Conservation (phyloP, 768 basidiomycete species). For the Rhizopogon vulgaris region DNA sequence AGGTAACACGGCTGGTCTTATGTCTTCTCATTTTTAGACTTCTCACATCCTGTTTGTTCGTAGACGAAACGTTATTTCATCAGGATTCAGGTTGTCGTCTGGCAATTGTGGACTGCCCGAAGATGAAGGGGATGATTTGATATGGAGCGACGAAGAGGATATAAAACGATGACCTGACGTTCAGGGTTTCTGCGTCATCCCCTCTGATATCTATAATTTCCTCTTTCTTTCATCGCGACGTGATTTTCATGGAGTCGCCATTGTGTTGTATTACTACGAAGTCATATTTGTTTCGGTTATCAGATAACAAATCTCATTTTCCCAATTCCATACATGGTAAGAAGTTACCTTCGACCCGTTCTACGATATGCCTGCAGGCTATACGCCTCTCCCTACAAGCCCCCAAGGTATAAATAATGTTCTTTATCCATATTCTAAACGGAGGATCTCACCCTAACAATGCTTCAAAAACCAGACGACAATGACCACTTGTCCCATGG, state of each 20-base stretch:
- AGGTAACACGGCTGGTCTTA: slow-evolving; percentile 32
- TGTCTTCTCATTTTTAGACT: neutral
- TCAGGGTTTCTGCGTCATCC: no score
- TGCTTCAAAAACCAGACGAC: slow-evolving; percentile 6
- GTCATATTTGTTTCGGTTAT: no score
- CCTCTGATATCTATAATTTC: no score
- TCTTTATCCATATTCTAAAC: neutral
- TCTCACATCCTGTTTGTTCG: neutral
- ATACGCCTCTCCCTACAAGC: slow-evolving; percentile 10
- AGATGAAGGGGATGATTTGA: slow-evolving; percentile 47
- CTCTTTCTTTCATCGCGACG: neutral
- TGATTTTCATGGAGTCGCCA: neutral
- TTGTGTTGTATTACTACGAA: neutral
- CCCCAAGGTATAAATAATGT: slow-evolving; percentile 9
- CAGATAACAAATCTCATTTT: neutral
- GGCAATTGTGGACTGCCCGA: slow-evolving; percentile 43
- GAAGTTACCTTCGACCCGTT: neutral
- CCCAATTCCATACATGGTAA: neutral
- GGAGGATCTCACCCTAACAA: neutral
- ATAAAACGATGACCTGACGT: slow-evolving; percentile 2
- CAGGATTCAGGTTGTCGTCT: neutral
- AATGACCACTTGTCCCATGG: neutral
- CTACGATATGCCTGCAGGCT: slow-evolving; percentile 13
- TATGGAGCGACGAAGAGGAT: slow-evolving; percentile 49
- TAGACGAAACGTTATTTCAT: slow-evolving; percentile 22